Evolutionary conservation across 169 alveolate species (phyloP), one percentile per base, ranked within the genome.

Genomic region (Babesia bovis): DNA sequence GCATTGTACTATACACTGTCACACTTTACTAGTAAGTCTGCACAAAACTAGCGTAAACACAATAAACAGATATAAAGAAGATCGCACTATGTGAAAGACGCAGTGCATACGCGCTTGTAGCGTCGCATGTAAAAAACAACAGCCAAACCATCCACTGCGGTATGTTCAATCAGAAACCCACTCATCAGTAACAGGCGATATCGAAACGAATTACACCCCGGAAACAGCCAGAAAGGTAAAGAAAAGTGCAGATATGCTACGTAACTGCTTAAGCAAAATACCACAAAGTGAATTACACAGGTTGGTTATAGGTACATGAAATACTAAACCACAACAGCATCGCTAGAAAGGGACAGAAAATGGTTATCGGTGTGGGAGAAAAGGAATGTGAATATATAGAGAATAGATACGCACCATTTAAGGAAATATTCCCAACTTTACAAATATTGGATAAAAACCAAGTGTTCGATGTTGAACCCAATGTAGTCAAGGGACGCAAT

Each of bases 331-430:
- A 36, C 75, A n/a, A 52, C 33, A 75, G 81, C 15, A 83, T 87
- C 47, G 89, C 91, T 32, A 65, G 66, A n/a, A 67, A 75, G 36
- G 87, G 92, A 19, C 95, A 90, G 56, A 91, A 91, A 73, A 91
- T 90, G 95, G 93, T 90, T 5, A 75, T 91, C n/a, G 95, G 93
- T 10, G 95, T 91, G 3, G 95, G 95, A 0, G 94, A 84, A 47
- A 50, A 52, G 26, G 95, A 91, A 47, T 91, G 95, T 53, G 84
- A 82, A 21, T 87, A 86, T 58, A 61, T 91, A 49, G 88, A 87
- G 49, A 68, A 91, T 45, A 66, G 95, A 15, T 90, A 66, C 52
- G 76, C 67, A 41, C 71, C 83, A 6, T 87, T 87, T 68, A 83
- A 56, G 25, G 77, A 78, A 17, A 71, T 87, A 19, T 87, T 83